Evolutionary conservation across 2,329 filamentous ascomycete species (phyloP).

Genomic region (Tolypocladium amazonense): DNA sequence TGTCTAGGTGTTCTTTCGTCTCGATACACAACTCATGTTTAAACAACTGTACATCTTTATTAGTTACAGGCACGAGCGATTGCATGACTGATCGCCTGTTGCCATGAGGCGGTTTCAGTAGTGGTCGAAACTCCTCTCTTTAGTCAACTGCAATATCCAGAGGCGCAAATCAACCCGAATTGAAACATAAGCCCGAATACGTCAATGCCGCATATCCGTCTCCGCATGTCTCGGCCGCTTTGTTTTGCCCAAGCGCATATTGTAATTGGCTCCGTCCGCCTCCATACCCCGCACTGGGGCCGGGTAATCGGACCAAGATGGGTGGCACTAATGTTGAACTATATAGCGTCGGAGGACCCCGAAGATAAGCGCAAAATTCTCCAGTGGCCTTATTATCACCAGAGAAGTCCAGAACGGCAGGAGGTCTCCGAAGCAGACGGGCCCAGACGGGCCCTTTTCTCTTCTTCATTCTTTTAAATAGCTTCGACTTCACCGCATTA

Average conservation of each 20-base stretch:
- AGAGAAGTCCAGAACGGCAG: neutral
- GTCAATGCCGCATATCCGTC: neutral
- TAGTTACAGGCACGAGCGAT: no score
- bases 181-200: no score
- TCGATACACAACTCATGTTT: no score
- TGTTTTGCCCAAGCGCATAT: neutral
- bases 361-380: neutral
- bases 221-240: neutral
- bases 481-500: neutral
- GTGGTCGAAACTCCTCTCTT: no score
- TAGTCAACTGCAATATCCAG: no score
- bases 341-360: neutral
- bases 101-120: no score
- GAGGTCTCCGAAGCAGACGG: neutral
- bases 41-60: no score
- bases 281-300: neutral
- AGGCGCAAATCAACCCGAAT: no score
- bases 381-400: neutral
- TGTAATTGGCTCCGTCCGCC: neutral
- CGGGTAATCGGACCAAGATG: neutral
- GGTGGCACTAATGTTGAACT: neutral
- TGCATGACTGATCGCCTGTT: no score
- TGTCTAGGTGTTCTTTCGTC: no score
- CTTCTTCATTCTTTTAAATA: neutral
- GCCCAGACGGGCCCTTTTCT: neutral